These are phyloP conservation scores for Ganoderma meredithae DNA, from an alignment of 1,284 basidiomycete genomes.

Conservation along the genomic window DNA sequence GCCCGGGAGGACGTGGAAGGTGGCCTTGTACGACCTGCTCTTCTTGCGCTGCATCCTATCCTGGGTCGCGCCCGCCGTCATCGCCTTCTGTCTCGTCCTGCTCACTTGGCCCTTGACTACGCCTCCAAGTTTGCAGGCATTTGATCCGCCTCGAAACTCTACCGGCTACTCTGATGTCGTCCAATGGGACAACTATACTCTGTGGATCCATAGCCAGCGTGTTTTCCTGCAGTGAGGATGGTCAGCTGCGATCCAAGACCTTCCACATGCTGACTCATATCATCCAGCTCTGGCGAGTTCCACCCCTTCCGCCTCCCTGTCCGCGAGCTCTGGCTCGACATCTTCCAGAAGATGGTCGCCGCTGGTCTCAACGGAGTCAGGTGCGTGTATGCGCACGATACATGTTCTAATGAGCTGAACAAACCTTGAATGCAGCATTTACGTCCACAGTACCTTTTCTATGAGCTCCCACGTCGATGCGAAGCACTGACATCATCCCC, in stretches of 20 bases:
- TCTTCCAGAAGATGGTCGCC: conserved; percentile 83
- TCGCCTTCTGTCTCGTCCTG: conserved; percentile 27
- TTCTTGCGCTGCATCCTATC: conserved; percentile 25
- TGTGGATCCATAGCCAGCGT: conserved; percentile 41
- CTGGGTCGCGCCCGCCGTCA: conserved; percentile 24
- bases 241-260: too few species aligned
- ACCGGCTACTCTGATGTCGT: conserved; percentile 40
- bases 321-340: conserved; percentile 82
- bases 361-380: conserved; percentile 77
- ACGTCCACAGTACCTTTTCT: conserved; percentile 60
- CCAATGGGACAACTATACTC: conserved; percentile 44
- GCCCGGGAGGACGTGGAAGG: not conserved
- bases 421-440: conserved; percentile 55
- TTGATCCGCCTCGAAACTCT: conserved; percentile 39
- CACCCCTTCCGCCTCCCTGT: conserved; percentile 86
- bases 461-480: too few species aligned
- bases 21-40: not conserved
- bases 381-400: conserved; percentile 17
- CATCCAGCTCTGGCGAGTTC: conserved; percentile 72
- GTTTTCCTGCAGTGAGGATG: conserved; percentile 56
- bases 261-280: not conserved
- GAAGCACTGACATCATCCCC: not conserved
- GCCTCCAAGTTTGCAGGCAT: not conserved
- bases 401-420: not conserved
- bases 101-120: conserved; percentile 28